Evolutionary conservation across 202 grass and related monocot species (phyloP), one percentile per base, ranked within the genome.

Genomic region (Elaeis oleifera): DNA sequence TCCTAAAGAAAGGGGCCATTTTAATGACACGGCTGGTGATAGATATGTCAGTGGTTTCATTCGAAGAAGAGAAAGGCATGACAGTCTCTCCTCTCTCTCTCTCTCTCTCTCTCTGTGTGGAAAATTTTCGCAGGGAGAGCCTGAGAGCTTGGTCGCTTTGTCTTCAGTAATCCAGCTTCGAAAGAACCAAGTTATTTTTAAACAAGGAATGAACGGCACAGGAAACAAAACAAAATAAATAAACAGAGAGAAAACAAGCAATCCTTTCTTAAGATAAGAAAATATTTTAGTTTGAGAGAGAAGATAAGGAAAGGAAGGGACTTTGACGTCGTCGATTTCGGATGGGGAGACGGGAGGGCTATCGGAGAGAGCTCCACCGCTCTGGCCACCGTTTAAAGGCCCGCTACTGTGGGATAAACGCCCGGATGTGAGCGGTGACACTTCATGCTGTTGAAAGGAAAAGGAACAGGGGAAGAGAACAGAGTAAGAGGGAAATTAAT

Each of bases 351-450:
- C 77, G 14, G 94, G 94, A 50, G 94, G 94, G 69, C 94, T 99
- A 74, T 99, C 94, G 36, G 88, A 84, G 78, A 92, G 82, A 4
- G 88, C 92, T 72, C 84, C 69, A 18, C 81, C 89, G 36, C 36
- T 44, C 36, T 44, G 36, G 36, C 36, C 36, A 13, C 94, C 88
- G 72, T 82, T 97, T 48, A 97, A 81, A 18, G 94, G 88, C 0
- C 94, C 94, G 58, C 94, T 99, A 82, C 88, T 99, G 80, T 99
- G 94, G 17, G 88, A 99, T 59, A 89, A 83, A 39, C 94, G 88
- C 58, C 94, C 94, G 60, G 94, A 99, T 48, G 94, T 84, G 54
- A 99, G 88, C 19, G 94, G 85, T 27, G 88, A 86, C 60, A 86
- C 88, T 64, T 97, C 92, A 69, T 82, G 65, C 68, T 89, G 49